Evolutionary conservation across 768 basidiomycete genomes (phyloP).

Genomic region (Mycena epipterygia): DNA sequence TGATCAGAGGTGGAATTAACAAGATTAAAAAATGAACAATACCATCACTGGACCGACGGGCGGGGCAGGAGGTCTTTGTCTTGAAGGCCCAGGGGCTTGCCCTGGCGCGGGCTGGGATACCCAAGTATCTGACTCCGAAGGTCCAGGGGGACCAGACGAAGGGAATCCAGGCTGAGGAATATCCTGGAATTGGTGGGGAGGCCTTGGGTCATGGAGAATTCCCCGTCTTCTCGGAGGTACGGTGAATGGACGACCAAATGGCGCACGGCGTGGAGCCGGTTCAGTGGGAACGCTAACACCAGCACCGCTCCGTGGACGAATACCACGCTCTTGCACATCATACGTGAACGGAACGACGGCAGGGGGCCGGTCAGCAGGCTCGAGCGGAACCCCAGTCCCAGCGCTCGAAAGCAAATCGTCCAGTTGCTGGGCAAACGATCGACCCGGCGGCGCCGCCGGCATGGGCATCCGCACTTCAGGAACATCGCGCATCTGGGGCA

Average conservation of each 20-base stretch:
- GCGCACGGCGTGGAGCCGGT: not conserved
- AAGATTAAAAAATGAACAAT: not conserved
- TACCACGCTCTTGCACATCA: slow-evolving; percentile 42
- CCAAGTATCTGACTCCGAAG: slow-evolving; percentile 4
- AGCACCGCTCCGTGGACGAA: slow-evolving; percentile 32
- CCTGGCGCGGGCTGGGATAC: too few species aligned
- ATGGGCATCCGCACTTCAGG: slow-evolving; percentile 51
- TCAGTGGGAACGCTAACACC: slow-evolving; percentile 8
- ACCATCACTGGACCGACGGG: slow-evolving; percentile 1
- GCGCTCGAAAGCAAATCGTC: slow-evolving; percentile 69
- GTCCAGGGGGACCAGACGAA: not conserved
- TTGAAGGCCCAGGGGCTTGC: too few species aligned
- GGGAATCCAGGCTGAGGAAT: not conserved
- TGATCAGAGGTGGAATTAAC: not conserved
- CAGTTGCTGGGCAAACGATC: slow-evolving; percentile 70
- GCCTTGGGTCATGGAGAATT: not conserved
- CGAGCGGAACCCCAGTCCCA: slow-evolving; percentile 53
- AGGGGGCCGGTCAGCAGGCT: slow-evolving; percentile 63
- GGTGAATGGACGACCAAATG: not conserved
- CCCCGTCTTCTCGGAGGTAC: not conserved
- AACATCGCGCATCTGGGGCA: slow-evolving; percentile 19
- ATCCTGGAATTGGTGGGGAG: not conserved
- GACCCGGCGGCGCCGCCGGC: slow-evolving; percentile 63
- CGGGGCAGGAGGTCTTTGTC: not conserved
- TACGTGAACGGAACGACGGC: slow-evolving; percentile 67